Percentiles rank a stretch among this genome's conserved stretches.
Conservation (phyloP, 1,139 yeast genomes). For the Suhomyces guaymorum region DNA sequence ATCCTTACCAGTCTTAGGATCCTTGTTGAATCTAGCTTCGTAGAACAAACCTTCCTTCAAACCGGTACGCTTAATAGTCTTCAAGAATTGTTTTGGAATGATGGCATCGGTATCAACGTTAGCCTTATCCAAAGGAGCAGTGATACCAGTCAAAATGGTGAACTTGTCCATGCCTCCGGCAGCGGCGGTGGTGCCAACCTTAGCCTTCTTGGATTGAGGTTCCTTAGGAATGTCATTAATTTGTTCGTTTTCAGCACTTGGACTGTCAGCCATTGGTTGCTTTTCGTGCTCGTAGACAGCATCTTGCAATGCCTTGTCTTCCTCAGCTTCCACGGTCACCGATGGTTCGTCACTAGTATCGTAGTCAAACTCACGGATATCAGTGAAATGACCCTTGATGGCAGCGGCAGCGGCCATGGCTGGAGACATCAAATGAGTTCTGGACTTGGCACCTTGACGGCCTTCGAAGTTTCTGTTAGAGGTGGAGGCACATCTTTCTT, state of each 20-base stretch:
- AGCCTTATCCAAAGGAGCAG: conserved; percentile 93
- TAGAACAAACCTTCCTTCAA: conserved; percentile 84
- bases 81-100: conserved; percentile 95
- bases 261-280: conserved; percentile 46
- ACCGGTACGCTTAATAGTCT: conserved; percentile 97
- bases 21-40: conserved; percentile 79
- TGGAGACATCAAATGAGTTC: conserved; percentile 97
- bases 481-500: conserved; percentile 97
- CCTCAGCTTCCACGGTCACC: conserved; percentile 56
- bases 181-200: conserved; percentile 25
- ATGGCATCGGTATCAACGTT: conserved; percentile 98
- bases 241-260: conserved; percentile 47
- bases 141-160: conserved; percentile 72
- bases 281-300: conserved; percentile 73
- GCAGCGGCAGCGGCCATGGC: conserved; percentile 99
- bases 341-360: conserved; percentile 61
- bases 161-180: conserved; percentile 71
- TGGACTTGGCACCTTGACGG: conserved; percentile 95
- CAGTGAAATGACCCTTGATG: conserved; percentile 85
- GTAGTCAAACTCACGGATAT: conserved; percentile 79
- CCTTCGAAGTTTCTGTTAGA: conserved; percentile 99
- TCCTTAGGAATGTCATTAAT: conserved; percentile 58
- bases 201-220: conserved; percentile 33
- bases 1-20: conserved; percentile 64
- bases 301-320: conserved; percentile 60